Percentiles rank a stretch among this genome's conserved stretches.
Conservation (phyloP, 2,329 filamentous ascomycete species). For the Fusarium denticulatum region DNA sequence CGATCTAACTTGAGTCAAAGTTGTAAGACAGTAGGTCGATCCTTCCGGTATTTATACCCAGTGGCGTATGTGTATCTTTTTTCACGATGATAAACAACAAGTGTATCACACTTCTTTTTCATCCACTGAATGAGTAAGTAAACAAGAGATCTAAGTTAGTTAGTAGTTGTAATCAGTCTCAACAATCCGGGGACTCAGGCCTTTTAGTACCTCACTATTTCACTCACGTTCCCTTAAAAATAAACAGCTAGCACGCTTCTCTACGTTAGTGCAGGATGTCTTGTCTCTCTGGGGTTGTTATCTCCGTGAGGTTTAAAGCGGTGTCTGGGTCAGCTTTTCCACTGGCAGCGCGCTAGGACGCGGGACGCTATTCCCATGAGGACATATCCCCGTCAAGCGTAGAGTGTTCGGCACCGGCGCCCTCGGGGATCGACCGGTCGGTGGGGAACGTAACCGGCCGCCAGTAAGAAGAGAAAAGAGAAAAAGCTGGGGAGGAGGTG, state of each 20-base stretch:
- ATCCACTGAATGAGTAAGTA: neutral
- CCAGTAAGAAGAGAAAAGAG: neutral
- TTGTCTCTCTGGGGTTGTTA: conserved; percentile 31
- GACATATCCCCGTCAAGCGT: conserved; percentile 37
- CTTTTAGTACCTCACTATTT: neutral
- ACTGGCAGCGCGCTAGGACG: neutral
- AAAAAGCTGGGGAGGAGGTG: conserved; percentile 3
- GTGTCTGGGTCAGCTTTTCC: neutral
- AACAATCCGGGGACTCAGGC: neutral
- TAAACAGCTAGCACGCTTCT: neutral
- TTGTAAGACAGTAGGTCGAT: neutral
- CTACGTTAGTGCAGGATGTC: conserved; percentile 4
- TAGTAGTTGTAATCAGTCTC: neutral
- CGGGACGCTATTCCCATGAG: conserved; percentile 40
- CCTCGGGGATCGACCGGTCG: conserved; percentile 32
- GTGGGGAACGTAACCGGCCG: conserved; percentile 4
- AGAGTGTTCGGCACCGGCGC: conserved; percentile 20
- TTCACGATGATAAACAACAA: neutral
- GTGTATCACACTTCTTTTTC: neutral
- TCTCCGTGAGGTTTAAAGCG: conserved; percentile 24
- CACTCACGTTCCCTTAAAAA: neutral
- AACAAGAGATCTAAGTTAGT: neutral
- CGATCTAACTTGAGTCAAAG: neutral
- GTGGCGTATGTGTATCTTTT: neutral
- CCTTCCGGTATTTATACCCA: conserved; percentile 1